These are phyloP conservation scores for Plasmodium cynomolgi DNA, from an alignment of 169 alveolate species.

Conservation along the genomic window DNA sequence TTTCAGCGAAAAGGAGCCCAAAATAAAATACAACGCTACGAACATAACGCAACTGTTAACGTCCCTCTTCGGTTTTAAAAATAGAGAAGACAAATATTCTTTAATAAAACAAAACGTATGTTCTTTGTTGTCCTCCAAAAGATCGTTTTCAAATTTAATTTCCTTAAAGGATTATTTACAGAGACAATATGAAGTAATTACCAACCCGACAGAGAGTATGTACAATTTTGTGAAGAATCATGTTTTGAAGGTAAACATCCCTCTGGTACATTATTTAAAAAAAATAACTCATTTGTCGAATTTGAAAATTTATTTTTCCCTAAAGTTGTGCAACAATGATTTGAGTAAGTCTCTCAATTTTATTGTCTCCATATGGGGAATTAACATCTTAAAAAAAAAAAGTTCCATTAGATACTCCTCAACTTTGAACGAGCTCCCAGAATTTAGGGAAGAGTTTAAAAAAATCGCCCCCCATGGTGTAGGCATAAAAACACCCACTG, in stretches of 20 bases:
- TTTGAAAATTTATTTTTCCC: conserved; percentile 35
- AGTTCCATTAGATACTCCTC: conserved; percentile 12
- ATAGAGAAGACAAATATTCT: conserved; percentile 63
- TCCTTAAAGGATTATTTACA: conserved; percentile 63
- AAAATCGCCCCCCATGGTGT: not conserved
- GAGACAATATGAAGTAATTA: conserved; percentile 62
- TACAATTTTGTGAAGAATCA: conserved; percentile 42
- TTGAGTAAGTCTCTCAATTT: conserved; percentile 28
- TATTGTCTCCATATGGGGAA: conserved; percentile 55
- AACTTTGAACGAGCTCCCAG: not conserved
- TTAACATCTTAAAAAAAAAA: conserved; percentile 25
- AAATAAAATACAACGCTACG: conserved; percentile 56
- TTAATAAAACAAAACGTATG: conserved; percentile 38
- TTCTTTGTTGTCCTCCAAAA: conserved; percentile 36
- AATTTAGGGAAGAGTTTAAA: conserved; percentile 14
- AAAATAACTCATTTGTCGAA: conserved; percentile 47
- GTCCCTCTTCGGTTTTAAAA: conserved; percentile 67
- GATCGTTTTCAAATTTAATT: conserved; percentile 28
- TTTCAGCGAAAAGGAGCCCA: conserved; percentile 54
- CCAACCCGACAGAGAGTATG: conserved; percentile 51
- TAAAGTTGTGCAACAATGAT: conserved; percentile 64
- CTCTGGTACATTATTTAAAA: conserved; percentile 45
- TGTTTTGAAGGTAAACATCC: conserved; percentile 17
- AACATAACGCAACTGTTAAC: conserved; percentile 68
- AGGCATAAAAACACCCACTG: not conserved